A percentile compares a stretch with the other conserved stretches of the same genome.
Conservation (phyloP, 1,284 basidiomycete species). For the Earliella scabrosa region DNA sequence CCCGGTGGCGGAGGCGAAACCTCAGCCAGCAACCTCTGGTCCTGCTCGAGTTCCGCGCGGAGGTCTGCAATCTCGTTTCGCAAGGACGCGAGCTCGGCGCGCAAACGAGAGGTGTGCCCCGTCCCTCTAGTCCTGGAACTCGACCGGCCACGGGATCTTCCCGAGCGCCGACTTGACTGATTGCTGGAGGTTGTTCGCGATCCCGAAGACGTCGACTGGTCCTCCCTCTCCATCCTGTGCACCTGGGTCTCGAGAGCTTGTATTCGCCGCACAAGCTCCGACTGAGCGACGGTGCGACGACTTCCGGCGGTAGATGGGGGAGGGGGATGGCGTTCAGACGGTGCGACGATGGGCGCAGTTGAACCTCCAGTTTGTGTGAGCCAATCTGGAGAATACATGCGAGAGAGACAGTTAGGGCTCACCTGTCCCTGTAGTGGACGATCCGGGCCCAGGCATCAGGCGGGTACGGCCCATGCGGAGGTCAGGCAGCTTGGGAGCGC, state of each 20-base stretch:
- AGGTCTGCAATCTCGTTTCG: slow-evolving; percentile 10
- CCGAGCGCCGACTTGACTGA: not conserved
- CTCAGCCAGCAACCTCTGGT: slow-evolving; percentile 5
- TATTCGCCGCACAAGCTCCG: not conserved
- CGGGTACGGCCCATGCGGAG: slow-evolving; percentile 2
- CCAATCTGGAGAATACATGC: not conserved
- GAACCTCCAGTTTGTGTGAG: too few relatives aligned
- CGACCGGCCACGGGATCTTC: not conserved
- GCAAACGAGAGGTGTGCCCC: not conserved
- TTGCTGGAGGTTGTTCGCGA: not conserved
- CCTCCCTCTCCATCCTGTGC: not conserved
- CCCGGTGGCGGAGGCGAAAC: not conserved
- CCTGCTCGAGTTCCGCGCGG: slow-evolving; percentile 9
- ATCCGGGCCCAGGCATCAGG: not conserved
- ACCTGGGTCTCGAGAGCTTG: slow-evolving; percentile 1
- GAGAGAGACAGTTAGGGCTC: not conserved
- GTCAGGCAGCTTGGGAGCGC: not conserved
- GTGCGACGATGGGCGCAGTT: too few relatives aligned
- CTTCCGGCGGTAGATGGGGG: not conserved
- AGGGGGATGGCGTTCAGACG: not conserved
- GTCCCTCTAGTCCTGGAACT: not conserved
- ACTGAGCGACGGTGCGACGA: not conserved
- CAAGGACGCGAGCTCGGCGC: slow-evolving; percentile 2
- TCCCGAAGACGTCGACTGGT: not conserved
- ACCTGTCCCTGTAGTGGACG: not conserved